These are phyloP conservation scores for Lactuca sativa DNA, from an alignment of 129 eudicot genomes.

Conservation along the genomic window DNA sequence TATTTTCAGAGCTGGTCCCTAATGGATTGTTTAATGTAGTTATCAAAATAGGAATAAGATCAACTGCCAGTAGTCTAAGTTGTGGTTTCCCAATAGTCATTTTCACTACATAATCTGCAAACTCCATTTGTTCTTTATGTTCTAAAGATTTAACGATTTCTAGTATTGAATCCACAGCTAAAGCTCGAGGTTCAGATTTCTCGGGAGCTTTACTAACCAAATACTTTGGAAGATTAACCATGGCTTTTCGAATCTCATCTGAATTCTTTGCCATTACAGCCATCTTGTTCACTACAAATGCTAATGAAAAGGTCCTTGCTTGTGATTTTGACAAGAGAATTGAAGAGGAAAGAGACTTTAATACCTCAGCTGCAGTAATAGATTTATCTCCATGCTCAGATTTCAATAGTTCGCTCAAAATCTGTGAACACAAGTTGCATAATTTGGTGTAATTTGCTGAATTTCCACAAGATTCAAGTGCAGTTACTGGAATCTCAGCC, in stretches of 20 bases:
- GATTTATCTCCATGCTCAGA: conserved; percentile 74
- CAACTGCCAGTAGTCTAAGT: conserved; percentile 77
- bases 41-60: conserved; percentile 56
- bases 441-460: conserved; percentile 44
- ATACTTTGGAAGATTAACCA: conserved; percentile 71
- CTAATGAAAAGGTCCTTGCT: conserved; percentile 52
- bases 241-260: conserved; percentile 50
- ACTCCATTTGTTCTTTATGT: conserved; percentile 50
- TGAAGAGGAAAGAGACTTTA: conserved; percentile 56
- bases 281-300: conserved; percentile 62
- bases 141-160: conserved; percentile 70
- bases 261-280: conserved; percentile 47
- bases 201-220: conserved; percentile 76
- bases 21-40: conserved; percentile 47
- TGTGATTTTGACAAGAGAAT: conserved; percentile 62
- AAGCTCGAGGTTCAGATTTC: conserved; percentile 71
- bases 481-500: conserved; percentile 59
- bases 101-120: conserved; percentile 74
- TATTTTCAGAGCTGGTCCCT: conserved; percentile 36
- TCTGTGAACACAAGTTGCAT: conserved; percentile 47
- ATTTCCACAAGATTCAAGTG: conserved; percentile 54
- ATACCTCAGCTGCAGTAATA: conserved; percentile 71
- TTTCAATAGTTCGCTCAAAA: conserved; percentile 65
- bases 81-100: conserved; percentile 78
- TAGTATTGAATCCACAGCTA: conserved; percentile 80